A percentile compares a stretch with the other conserved stretches of the same genome.
Conservation (phyloP, 1,284 basidiomycete species). For the Austropuccinia psidii region DNA sequence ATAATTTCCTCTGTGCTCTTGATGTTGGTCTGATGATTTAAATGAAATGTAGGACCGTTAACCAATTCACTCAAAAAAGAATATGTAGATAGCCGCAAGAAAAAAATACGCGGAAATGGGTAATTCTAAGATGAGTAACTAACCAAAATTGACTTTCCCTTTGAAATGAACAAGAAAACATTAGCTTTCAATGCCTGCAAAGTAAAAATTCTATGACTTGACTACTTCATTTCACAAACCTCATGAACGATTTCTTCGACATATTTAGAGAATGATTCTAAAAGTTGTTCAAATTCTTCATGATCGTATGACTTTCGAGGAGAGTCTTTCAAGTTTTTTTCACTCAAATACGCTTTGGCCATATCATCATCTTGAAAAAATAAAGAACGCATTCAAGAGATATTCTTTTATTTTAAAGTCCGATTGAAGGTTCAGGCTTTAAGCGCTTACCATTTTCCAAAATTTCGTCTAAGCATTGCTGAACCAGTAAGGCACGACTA, state of each 20-base stretch:
- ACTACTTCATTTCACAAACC: slow-evolving; percentile 48
- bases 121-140: too few relatives aligned
- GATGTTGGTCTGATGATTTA: slow-evolving; percentile 64
- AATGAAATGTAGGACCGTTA: too few relatives aligned
- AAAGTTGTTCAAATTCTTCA: slow-evolving; percentile 81
- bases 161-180: background rate
- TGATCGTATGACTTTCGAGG: slow-evolving; percentile 65
- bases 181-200: too few relatives aligned
- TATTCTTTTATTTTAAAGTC: background rate
- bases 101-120: too few relatives aligned
- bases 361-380: slow-evolving; percentile 71
- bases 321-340: slow-evolving; percentile 58
- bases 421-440: background rate
- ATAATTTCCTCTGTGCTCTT: slow-evolving; percentile 96
- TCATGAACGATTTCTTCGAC: slow-evolving; percentile 92
- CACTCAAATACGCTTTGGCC: slow-evolving; percentile 80
- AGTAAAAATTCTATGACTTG: background rate
- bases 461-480: slow-evolving; percentile 79
- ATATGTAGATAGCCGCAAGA: background rate
- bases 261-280: slow-evolving; percentile 91
- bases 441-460: slow-evolving; percentile 64
- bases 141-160: slow-evolving; percentile 29
- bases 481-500: slow-evolving; percentile 77
- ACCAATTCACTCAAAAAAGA: background rate
- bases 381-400: background rate